Evolutionary conservation across 805 yeast genomes (phyloP).

Genomic region (Sugiyamaella mastotermitis): DNA sequence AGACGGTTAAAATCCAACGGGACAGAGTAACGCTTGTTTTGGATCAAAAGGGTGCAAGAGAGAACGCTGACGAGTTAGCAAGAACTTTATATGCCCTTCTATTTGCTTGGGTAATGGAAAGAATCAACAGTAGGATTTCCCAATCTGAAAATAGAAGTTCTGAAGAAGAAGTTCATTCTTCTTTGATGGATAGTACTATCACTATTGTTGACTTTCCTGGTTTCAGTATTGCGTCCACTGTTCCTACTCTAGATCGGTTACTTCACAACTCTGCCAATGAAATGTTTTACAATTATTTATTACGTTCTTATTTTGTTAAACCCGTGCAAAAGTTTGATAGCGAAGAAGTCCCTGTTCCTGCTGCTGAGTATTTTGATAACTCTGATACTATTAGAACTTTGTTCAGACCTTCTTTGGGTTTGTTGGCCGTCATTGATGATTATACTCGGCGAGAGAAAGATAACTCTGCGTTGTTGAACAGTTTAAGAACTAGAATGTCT

Average conservation of each 20-base stretch:
- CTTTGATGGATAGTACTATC: slow-evolving; percentile 30
- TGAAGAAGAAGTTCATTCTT: slow-evolving; percentile 8
- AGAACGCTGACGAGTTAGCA: slow-evolving; percentile 37
- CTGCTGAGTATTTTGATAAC: slow-evolving; percentile 51
- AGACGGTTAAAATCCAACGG: slow-evolving; percentile 31
- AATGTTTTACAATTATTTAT: slow-evolving; percentile 33
- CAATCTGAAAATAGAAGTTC: slow-evolving; percentile 12
- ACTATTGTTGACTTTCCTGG: slow-evolving; percentile 38
- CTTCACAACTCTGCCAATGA: slow-evolving; percentile 39
- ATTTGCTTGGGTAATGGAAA: slow-evolving; percentile 34
- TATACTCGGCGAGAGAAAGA: slow-evolving; percentile 32
- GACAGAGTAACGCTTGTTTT: slow-evolving; percentile 38
- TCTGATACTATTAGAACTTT: slow-evolving; percentile 50
- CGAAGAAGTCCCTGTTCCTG: slow-evolving; percentile 43
- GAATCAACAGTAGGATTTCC: slow-evolving; percentile 31
- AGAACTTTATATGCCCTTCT: slow-evolving; percentile 35
- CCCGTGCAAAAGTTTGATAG: slow-evolving; percentile 33
- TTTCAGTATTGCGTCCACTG: slow-evolving; percentile 28
- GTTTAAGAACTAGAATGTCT: slow-evolving; percentile 29
- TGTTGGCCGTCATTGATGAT: slow-evolving; percentile 34
- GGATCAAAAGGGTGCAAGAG: slow-evolving; percentile 36
- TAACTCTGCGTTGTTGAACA: slow-evolving; percentile 26
- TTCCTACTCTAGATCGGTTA: slow-evolving; percentile 33
- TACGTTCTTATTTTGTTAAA: slow-evolving; percentile 33
- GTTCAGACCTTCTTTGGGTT: slow-evolving; percentile 35